phyloP scores from a whole-genome alignment of 2,329 filamentous ascomycete genomes.

The Chalara sp. region DNA sequence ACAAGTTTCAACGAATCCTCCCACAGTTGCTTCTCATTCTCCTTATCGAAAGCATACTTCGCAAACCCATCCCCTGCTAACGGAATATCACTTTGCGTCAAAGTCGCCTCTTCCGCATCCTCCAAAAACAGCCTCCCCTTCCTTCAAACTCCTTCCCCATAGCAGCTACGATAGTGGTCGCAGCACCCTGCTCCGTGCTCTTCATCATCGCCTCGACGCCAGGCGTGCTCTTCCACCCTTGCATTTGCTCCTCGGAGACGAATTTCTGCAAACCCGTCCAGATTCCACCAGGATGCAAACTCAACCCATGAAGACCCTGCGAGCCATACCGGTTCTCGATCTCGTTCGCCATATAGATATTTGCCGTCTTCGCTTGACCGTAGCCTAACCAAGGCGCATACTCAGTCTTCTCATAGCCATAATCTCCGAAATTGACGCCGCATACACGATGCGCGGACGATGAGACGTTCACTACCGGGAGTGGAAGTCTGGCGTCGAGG shows the following conservation, averaged over 20 bases:
- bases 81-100: slow-evolving; percentile 17
- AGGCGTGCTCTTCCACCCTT: slow-evolving; percentile 28
- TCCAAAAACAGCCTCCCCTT: slow-evolving; percentile 38
- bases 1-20: slow-evolving; percentile 28
- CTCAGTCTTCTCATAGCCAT: slow-evolving; percentile 16
- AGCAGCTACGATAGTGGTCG: slow-evolving; percentile 35
- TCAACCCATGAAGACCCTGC: slow-evolving; percentile 32
- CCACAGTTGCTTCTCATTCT: slow-evolving; percentile 35
- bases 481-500: slow-evolving; percentile 31
- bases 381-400: slow-evolving; percentile 34
- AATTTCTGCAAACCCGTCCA: slow-evolving; percentile 25
- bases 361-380: slow-evolving; percentile 38
- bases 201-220: slow-evolving; percentile 13
- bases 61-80: slow-evolving; percentile 17
- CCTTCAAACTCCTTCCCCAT: slow-evolving; percentile 24
- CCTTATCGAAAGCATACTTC: slow-evolving; percentile 29
- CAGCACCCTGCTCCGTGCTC: slow-evolving; percentile 29
- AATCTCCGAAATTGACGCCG: slow-evolving; percentile 32
- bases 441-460: slow-evolving; percentile 36
- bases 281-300: slow-evolving; percentile 36
- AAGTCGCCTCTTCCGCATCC: slow-evolving; percentile 27
- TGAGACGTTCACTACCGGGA: slow-evolving; percentile 41
- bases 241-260: slow-evolving; percentile 35
- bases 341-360: slow-evolving; percentile 39
- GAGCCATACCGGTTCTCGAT: slow-evolving; percentile 37